Evolutionary conservation across 345 rosid genomes (phyloP).

Genomic region (Barbarea vulgaris): DNA sequence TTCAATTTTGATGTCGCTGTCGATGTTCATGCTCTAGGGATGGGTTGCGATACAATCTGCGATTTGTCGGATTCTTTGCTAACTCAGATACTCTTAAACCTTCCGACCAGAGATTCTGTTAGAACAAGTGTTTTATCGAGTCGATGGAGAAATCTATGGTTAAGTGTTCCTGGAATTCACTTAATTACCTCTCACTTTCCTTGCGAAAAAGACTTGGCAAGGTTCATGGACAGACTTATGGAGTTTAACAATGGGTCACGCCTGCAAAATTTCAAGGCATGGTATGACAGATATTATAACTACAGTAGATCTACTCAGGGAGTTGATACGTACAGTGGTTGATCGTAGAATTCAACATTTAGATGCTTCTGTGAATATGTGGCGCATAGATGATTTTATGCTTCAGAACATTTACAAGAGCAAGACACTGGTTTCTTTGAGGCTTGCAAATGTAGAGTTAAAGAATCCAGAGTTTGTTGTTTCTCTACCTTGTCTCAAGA

Average conservation of each 20-base stretch:
- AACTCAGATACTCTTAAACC: slow-evolving; percentile 20
- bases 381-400: too few species aligned
- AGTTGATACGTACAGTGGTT: too few species aligned
- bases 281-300: too few species aligned
- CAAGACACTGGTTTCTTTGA: neutral
- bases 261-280: neutral
- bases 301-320: too few species aligned
- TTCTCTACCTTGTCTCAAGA: slow-evolving; percentile 7
- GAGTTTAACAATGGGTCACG: neutral
- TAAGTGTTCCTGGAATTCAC: slow-evolving; percentile 17
- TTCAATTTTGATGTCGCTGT: neutral
- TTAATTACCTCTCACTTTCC: neutral
- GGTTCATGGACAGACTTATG: neutral
- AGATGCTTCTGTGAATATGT: too few species aligned
- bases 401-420: neutral
- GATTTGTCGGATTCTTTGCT: slow-evolving; percentile 26
- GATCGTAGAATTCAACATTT: too few species aligned
- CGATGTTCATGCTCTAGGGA: neutral
- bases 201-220: neutral
- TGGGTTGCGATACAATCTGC: neutral
- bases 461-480: neutral
- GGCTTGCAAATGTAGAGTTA: neutral
- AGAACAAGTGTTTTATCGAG: slow-evolving; percentile 24
- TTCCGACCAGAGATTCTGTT: slow-evolving; percentile 21
- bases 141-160: slow-evolving; percentile 18